phyloP scores from a whole-genome alignment of 768 basidiomycete species.

The Podaxis sp. region DNA sequence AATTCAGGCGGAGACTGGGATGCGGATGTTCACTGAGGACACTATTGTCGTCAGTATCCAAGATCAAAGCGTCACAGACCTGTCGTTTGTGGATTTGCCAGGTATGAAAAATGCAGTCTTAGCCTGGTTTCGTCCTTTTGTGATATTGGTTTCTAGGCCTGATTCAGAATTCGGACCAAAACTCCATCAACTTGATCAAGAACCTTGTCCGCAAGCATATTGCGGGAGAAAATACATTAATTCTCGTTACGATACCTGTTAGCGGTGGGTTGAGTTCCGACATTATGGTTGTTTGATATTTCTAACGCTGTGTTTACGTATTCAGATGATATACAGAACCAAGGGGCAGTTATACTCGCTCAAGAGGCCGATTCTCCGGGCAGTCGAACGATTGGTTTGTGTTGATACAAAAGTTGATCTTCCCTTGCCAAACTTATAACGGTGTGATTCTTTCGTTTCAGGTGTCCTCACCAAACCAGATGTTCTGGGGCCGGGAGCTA shows the following conservation, averaged over 20 bases:
- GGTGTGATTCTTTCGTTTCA: constrained; percentile 22
- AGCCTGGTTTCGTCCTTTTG: neutral
- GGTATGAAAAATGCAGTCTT: constrained; percentile 28
- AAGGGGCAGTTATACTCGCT: constrained; percentile 56
- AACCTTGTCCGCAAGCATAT: constrained; percentile 51
- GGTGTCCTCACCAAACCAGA: constrained; percentile 77
- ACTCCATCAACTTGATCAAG: constrained; percentile 44
- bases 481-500: constrained; percentile 42
- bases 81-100: constrained; percentile 56
- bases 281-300: neutral
- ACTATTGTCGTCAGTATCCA: constrained; percentile 45
- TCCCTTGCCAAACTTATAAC: neutral
- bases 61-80: constrained; percentile 44
- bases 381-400: constrained; percentile 60
- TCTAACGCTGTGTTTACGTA: neutral
- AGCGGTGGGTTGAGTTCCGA: constrained; percentile 39
- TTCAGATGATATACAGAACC: constrained; percentile 69
- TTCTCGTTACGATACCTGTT: constrained; percentile 68
- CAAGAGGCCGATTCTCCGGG: constrained; percentile 51
- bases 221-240: constrained; percentile 49
- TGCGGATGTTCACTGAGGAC: constrained; percentile 46
- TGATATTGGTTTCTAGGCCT: constrained; percentile 39
- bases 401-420: too few species aligned
- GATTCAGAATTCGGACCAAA: constrained; percentile 50
- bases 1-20: neutral